Evolutionary conservation across 164 flowering plant genomes (phyloP), one percentile per base, ranked within the genome.

Genomic region (Sextonia rubra): DNA sequence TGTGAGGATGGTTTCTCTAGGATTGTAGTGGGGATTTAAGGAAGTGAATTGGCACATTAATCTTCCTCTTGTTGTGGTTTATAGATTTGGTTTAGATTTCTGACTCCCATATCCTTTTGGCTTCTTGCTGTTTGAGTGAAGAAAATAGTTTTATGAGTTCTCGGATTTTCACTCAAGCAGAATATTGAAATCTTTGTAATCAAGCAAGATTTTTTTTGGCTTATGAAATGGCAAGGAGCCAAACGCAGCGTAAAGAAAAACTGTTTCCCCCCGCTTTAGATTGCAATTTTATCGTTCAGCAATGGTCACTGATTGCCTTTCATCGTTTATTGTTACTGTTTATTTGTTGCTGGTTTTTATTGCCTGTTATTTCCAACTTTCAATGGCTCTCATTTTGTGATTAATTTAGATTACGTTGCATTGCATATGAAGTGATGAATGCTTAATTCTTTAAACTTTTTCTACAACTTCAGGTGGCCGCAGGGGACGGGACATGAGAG

Each of bases 401-500:
- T 61, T 14, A 61, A 23, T 14, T 61, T 18, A 23, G 27, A 25
- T 22, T 25, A n/a, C 27, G 14, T 18, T 3, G 3, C 25, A 27
- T 69, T 49, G 47, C 17, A 12, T 44, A 62, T 69, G 67, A 68
- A 72, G 56, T 61, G 62, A 61, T 37, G 11, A 47, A 14, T 12
- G 52, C 56, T 22, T 5, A 15, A 15, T 5, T 52, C n/a, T 52
- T 52, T 64, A 32, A 62, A 15, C 56, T 55, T 70, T 20, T 60
- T 71, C 20, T 67, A 74, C 20, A 70, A 30, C 63, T 47, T 72
- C 81, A 91, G 95, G 86, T 75, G 72, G 75, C 76, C 74, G 69
- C 78, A 81, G 32, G 89, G 83, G 72, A 77, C 85, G 44, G 66
- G 73, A 72, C 80, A 23, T 24, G 86, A 81, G 37, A 80, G 80